A percentile compares a stretch with the other conserved stretches of the same genome.
phyloP scores from a whole-genome alignment of 164 flowering plant species.

The Sextonia rubra region DNA sequence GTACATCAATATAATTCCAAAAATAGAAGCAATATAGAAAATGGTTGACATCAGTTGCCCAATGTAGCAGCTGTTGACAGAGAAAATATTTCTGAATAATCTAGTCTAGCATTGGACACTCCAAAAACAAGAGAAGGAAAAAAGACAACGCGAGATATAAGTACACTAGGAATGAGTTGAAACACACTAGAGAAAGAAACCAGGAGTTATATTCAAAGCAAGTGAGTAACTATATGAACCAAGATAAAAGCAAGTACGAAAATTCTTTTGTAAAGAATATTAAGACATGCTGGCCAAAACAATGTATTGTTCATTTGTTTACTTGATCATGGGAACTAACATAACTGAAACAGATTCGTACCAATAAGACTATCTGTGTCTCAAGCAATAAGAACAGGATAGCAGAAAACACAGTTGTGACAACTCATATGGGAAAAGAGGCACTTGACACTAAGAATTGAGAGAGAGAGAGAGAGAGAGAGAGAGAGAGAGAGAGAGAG shows the following conservation, averaged over 20 bases:
- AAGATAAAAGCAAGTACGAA: neutral
- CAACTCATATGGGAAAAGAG: too few species aligned
- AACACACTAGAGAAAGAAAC: neutral
- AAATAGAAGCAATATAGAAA: conserved; percentile 59
- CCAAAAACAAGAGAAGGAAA: neutral
- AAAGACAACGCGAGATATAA: neutral
- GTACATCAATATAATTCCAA: conserved; percentile 68
- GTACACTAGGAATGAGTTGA: neutral
- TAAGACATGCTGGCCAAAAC: neutral
- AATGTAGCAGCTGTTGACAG: conserved; percentile 46
- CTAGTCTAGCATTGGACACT: neutral
- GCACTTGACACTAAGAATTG: too few species aligned
- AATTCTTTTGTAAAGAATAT: neutral
- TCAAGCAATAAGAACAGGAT: too few species aligned
- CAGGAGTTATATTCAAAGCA: neutral
- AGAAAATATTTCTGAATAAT: conserved; percentile 5
- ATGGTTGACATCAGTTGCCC: conserved; percentile 72
- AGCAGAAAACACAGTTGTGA: too few species aligned
- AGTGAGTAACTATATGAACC: neutral
- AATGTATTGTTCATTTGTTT: too few species aligned
- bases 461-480: too few species aligned
- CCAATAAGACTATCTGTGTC: too few species aligned
- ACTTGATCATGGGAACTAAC: too few species aligned
- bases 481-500: too few species aligned
- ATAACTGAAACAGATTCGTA: too few species aligned